phyloP scores from a whole-genome alignment of 164 flowering plant genomes.

The Macadamia tetraphylla region DNA sequence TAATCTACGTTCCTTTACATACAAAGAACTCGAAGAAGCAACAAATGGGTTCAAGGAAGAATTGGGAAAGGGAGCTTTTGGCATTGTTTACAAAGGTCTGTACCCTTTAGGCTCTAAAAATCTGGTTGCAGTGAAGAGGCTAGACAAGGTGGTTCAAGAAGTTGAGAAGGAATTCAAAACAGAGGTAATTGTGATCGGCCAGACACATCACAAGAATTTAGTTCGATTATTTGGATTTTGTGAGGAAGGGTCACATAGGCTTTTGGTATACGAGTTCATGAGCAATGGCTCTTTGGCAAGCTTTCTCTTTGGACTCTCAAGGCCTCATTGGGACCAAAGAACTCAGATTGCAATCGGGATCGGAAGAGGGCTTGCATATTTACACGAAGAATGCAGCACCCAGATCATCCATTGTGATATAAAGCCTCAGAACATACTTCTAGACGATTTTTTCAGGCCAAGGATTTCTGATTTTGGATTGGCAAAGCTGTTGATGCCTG shows the following conservation, averaged over 20 bases:
- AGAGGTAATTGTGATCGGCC: slow-evolving; percentile 22
- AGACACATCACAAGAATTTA: neutral
- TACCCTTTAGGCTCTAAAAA: neutral
- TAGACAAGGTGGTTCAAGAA: slow-evolving; percentile 13
- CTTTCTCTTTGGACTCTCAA: slow-evolving; percentile 10
- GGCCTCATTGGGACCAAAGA: slow-evolving; percentile 16
- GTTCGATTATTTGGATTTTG: slow-evolving; percentile 27
- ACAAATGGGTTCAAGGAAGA: slow-evolving; percentile 23
- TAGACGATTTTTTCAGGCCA: slow-evolving; percentile 10
- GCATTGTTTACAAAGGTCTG: slow-evolving; percentile 22
- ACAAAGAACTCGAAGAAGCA: slow-evolving; percentile 17
- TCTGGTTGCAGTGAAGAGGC: slow-evolving; percentile 22
- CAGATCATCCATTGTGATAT: too few species aligned
- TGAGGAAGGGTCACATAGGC: slow-evolving; percentile 19
- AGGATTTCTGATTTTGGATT: too few species aligned
- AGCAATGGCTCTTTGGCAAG: slow-evolving; percentile 17
- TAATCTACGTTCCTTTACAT: slow-evolving; percentile 10
- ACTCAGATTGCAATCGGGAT: slow-evolving; percentile 5
- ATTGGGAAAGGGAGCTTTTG: slow-evolving; percentile 25
- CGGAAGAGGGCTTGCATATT: slow-evolving; percentile 14
- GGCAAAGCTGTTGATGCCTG: neutral
- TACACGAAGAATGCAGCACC: too few species aligned
- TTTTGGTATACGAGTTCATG: slow-evolving; percentile 19
- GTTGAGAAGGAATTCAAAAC: slow-evolving; percentile 23
- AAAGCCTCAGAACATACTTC: too few species aligned